Conservation (phyloP, 371 early-diverging fungal genomes). For the Lichtheimia ramosa region DNA sequence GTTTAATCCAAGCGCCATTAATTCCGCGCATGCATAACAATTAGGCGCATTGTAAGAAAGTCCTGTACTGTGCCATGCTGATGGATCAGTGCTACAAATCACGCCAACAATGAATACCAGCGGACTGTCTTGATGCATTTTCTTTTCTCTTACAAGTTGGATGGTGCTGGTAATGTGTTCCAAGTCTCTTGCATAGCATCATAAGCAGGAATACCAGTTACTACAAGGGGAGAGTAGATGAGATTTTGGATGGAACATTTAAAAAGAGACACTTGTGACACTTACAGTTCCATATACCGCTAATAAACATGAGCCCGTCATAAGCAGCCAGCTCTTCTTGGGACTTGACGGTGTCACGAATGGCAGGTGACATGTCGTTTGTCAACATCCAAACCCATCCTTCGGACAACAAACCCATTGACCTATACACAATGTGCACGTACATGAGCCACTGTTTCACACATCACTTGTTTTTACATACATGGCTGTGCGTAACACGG, state of each 20-base stretch:
- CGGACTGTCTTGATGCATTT: too few relatives aligned
- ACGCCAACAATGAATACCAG: not conserved
- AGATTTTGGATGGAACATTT: not conserved
- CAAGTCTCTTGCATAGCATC: conserved; percentile 27
- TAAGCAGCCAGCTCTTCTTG: conserved; percentile 25
- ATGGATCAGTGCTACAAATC: conserved; percentile 17
- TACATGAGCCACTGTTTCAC: not conserved
- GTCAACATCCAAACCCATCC: conserved; percentile 49
- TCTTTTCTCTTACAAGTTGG: conserved; percentile 15
- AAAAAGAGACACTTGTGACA: conserved; percentile 6
- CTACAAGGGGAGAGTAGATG: conserved; percentile 11
- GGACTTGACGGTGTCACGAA: conserved; percentile 14
- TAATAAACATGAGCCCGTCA: conserved; percentile 49
- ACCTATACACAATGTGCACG: conserved; percentile 10
- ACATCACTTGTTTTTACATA: conserved; percentile 10
- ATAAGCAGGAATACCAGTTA: conserved; percentile 34
- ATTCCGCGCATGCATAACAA: conserved; percentile 39
- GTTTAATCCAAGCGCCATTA: conserved; percentile 37
- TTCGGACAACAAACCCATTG: conserved; percentile 30
- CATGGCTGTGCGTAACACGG: conserved; percentile 29
- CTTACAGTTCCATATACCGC: conserved; percentile 46
- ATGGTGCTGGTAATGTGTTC: conserved; percentile 26
- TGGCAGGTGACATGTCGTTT: conserved; percentile 31
- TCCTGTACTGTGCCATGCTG: conserved; percentile 27
- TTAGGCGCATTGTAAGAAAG: conserved; percentile 40